These are phyloP conservation scores for Quercus bicolor DNA, from an alignment of 306 rosid species.

Conservation along the genomic window DNA sequence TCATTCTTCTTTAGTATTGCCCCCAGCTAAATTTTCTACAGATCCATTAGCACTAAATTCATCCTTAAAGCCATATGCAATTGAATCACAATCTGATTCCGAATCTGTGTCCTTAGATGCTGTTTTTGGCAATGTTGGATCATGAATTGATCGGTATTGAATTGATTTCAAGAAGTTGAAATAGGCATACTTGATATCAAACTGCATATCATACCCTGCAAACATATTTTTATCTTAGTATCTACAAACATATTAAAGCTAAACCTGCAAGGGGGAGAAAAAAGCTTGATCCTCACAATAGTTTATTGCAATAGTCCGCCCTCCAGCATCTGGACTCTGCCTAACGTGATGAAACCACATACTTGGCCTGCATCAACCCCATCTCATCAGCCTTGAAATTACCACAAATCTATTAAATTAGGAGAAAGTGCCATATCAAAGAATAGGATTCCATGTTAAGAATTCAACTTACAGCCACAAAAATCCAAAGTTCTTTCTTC, in stretches of 20 bases:
- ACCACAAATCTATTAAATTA: conserved; percentile 5
- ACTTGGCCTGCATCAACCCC: conserved; percentile 68
- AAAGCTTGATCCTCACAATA: conserved; percentile 50
- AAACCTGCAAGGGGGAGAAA: not conserved
- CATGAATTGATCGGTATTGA: conserved; percentile 21
- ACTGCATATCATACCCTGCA: conserved; percentile 95
- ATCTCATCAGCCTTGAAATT: conserved; percentile 11
- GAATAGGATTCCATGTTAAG: not conserved
- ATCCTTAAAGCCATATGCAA: conserved; percentile 7
- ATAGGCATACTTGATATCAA: conserved; percentile 76
- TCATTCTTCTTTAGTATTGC: not conserved
- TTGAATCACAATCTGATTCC: conserved; percentile 27
- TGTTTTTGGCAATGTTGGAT: conserved; percentile 3
- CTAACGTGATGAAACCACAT: conserved; percentile 94
- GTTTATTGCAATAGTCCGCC: conserved; percentile 64
- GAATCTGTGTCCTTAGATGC: conserved; percentile 17
- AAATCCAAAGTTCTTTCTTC: not conserved
- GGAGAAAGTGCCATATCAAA: not conserved
- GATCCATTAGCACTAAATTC: conserved; percentile 8
- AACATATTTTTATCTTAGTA: conserved; percentile 13
- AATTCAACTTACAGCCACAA: not conserved
- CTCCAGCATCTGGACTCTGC: conserved; percentile 55
- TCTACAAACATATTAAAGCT: conserved; percentile 6
- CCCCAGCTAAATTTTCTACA: not conserved
- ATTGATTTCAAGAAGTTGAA: conserved; percentile 73